phyloP scores from a whole-genome alignment of 768 basidiomycete species.

The Tremella fuciformis region DNA sequence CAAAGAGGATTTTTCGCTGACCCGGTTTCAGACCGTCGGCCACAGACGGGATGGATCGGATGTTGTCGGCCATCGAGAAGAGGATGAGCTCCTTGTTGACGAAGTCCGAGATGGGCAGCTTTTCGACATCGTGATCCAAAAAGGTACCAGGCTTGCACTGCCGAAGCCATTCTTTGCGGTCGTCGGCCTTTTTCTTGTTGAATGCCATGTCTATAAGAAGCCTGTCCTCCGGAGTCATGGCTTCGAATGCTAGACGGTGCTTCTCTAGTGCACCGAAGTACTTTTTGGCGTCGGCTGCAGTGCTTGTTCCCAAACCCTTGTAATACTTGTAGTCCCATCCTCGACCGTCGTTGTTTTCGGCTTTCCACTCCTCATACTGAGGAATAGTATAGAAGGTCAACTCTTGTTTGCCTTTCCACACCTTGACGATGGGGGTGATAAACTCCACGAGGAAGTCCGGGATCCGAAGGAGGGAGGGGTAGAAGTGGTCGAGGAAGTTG shows the following conservation, averaged over 20 bases:
- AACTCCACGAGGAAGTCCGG: conserved; percentile 95
- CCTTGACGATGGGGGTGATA: conserved; percentile 95
- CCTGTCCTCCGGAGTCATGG: conserved; percentile 74
- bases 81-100: conserved; percentile 97
- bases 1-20: conserved; percentile 95
- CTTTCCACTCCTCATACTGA: conserved; percentile 90
- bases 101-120: conserved; percentile 87
- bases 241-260: conserved; percentile 89
- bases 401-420: conserved; percentile 71
- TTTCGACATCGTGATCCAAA: conserved; percentile 79
- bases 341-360: conserved; percentile 67
- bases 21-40: conserved; percentile 95
- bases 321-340: conserved; percentile 94
- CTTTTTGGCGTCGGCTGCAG: conserved; percentile 79
- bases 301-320: conserved; percentile 98
- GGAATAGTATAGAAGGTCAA: conserved; percentile 95
- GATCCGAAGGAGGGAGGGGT: conserved; percentile 84
- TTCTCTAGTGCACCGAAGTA: conserved; percentile 90
- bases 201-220: conserved; percentile 94
- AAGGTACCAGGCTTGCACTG: conserved; percentile 93
- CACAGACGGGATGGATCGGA: conserved; percentile 93
- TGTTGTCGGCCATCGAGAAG: conserved; percentile 99
- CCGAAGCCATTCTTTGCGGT: conserved; percentile 96
- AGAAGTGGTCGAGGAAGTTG: conserved; percentile 96
- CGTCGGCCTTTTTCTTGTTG: conserved; percentile 99